A percentile compares a stretch with the other conserved stretches of the same genome.
phyloP scores from a whole-genome alignment of 257 asterid genomes.

The Nicotiana obtusifolia region DNA sequence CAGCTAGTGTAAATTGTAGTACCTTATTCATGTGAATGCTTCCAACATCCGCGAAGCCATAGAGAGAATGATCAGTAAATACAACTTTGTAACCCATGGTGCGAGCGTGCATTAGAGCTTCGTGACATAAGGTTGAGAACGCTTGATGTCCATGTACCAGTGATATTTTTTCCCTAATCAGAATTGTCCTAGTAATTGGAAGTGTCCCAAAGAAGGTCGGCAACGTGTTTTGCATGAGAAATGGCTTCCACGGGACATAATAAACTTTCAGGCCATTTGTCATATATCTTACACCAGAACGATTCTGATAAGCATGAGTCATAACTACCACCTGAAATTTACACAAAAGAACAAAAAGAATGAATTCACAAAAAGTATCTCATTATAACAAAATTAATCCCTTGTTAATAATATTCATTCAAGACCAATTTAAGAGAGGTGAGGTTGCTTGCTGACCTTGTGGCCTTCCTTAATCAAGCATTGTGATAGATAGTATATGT shows the following conservation, averaged over 20 bases:
- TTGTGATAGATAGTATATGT: conserved; percentile 85
- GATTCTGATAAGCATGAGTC: conserved; percentile 89
- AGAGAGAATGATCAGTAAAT: conserved; percentile 96
- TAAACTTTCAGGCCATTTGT: conserved; percentile 87
- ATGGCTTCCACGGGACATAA: conserved; percentile 90
- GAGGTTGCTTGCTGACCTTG: conserved; percentile 39
- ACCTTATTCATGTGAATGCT: conserved; percentile 99
- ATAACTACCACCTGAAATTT: conserved; percentile 69
- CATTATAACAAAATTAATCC: not conserved
- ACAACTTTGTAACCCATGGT: conserved; percentile 95
- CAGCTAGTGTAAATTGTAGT: conserved; percentile 87
- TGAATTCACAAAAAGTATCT: not conserved
- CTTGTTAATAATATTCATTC: not conserved
- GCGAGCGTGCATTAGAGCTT: conserved; percentile 96
- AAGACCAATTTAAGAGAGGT: not conserved
- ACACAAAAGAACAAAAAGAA: conserved; percentile 1
- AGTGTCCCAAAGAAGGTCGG: conserved; percentile 87
- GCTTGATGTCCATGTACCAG: conserved; percentile 96
- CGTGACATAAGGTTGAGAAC: conserved; percentile 92
- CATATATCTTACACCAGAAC: conserved; percentile 95
- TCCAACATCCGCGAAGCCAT: conserved; percentile 94
- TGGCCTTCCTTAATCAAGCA: conserved; percentile 88
- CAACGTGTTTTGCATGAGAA: conserved; percentile 87
- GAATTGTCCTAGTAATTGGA: conserved; percentile 74
- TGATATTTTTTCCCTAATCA: conserved; percentile 78